Conservation (phyloP, 257 asterid species). For the Linaria vulgaris region DNA sequence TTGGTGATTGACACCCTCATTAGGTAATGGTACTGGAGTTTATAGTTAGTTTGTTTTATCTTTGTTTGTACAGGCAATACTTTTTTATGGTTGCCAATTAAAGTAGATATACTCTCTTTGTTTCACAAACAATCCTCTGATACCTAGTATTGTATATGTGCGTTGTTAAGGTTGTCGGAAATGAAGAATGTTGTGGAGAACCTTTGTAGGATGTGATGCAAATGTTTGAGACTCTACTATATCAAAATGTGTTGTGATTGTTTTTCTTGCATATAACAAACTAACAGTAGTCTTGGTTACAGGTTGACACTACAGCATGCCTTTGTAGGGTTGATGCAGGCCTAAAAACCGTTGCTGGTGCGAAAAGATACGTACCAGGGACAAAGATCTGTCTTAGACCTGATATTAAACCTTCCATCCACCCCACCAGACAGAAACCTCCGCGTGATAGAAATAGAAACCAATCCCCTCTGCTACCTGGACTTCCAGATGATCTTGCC, state of each 20-base stretch:
- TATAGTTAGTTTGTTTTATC: not conserved
- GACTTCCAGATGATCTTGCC: conserved; percentile 51
- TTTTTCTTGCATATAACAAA: not conserved
- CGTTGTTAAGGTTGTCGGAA: not conserved
- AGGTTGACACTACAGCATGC: conserved; percentile 48
- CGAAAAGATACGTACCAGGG: conserved; percentile 42
- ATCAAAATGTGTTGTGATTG: conserved; percentile 1
- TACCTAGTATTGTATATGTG: not conserved
- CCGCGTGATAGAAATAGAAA: conserved; percentile 37
- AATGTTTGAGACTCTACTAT: not conserved
- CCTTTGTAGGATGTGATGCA: not conserved
- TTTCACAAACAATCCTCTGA: not conserved
- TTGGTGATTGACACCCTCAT: not conserved
- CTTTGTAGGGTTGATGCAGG: conserved; percentile 49
- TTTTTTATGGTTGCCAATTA: conserved; percentile 2
- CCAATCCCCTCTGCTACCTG: conserved; percentile 43
- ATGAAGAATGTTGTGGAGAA: not conserved
- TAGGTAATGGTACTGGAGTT: not conserved
- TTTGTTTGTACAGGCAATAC: not conserved
- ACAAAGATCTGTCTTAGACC: conserved; percentile 43
- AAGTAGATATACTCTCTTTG: not conserved
- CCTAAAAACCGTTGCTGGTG: conserved; percentile 42
- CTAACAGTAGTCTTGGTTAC: conserved; percentile 14
- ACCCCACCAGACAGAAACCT: conserved; percentile 40
- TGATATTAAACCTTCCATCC: conserved; percentile 39